These are phyloP conservation scores for Marsdenia floribunda DNA, from an alignment of 257 asterid species.

Conservation along the genomic window DNA sequence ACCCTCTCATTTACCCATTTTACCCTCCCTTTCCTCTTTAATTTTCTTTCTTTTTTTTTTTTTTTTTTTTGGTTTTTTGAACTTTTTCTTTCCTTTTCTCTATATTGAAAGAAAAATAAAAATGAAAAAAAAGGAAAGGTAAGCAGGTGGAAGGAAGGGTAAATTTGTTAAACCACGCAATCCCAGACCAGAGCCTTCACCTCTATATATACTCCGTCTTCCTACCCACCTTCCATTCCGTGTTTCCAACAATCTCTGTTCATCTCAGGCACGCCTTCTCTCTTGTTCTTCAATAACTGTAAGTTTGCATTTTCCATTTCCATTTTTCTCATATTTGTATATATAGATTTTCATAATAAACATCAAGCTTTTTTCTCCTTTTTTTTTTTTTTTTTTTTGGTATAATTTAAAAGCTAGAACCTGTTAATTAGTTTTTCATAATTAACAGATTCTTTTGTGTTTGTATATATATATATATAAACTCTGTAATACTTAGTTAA, in stretches of 20 bases:
- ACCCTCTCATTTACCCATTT: not conserved
- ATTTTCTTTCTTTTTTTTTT: not conserved
- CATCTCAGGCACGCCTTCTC: constrained; percentile 22
- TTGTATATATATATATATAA: not conserved
- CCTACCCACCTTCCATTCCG: not conserved
- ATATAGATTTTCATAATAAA: not conserved
- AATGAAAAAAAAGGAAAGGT: not conserved
- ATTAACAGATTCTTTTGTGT: constrained; percentile 5
- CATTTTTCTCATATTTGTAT: constrained; percentile 3
- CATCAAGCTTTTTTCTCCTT: not conserved
- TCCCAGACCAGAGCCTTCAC: constrained; percentile 26
- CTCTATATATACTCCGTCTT: constrained; percentile 38
- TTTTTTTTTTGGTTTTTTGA: too few species aligned
- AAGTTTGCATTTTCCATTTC: constrained; percentile 24
- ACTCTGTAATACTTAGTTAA: not conserved
- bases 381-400: not conserved
- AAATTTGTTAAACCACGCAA: not conserved
- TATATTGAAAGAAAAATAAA: not conserved
- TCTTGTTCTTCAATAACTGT: constrained; percentile 19
- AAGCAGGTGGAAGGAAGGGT: constrained; percentile 2
- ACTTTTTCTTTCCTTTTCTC: not conserved
- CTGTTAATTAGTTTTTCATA: constrained; percentile 28
- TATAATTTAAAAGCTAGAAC: not conserved
- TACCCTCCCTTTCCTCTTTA: not conserved
- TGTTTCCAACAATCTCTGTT: not conserved